Evolutionary conservation across 106 monocot genomes (phyloP), one percentile per base, ranked within the genome.

Genomic region (Dendrobium chrysotoxum): DNA sequence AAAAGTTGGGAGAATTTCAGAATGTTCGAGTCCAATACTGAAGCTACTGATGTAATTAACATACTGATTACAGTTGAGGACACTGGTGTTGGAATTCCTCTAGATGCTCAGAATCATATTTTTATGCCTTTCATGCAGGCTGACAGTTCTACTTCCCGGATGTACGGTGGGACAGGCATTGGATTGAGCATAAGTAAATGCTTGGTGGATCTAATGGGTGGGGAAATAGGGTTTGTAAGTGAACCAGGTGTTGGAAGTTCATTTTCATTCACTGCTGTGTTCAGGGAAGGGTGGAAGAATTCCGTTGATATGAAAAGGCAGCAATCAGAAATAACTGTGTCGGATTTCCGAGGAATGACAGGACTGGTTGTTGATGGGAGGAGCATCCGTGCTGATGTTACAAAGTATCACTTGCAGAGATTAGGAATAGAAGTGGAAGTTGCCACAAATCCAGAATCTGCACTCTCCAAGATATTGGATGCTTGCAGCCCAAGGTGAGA

Each of bases 71-170:
- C 86, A 4, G 88, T 95, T 1, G 95, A 95, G 76, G 95, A 95
- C 58, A 95, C 92, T 23, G 95, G 95, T 41, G 86, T 95, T 2
- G 95, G 95, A 64, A 92, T 95, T 80, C 92, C 95, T 44, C 44
- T 77, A 47, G 87, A 95, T 83, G 92, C 92, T 44, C 92, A 95
- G 25, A 85, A 80, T 64, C 92, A 87, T 47, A 90, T 92, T 77
- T 95, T 95, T 80, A 95, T 85, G 82, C 95, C 95, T 30, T 95
- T 95, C 80, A 95, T 95, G 92, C 92, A 95, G 79, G 95, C 95
- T 23, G 95, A 95, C 54, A 92, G 95, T 80, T 95, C 95, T 31
- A 95, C 92, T 65, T 95, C 95, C 8, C 73, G 92, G 47, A 95
- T 84, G 30, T 91, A 92, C 86, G 95, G 95, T 78, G 95, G 95